These are phyloP conservation scores for Candida labiduridarum DNA, from an alignment of 1,139 yeast species.

Conservation along the genomic window DNA sequence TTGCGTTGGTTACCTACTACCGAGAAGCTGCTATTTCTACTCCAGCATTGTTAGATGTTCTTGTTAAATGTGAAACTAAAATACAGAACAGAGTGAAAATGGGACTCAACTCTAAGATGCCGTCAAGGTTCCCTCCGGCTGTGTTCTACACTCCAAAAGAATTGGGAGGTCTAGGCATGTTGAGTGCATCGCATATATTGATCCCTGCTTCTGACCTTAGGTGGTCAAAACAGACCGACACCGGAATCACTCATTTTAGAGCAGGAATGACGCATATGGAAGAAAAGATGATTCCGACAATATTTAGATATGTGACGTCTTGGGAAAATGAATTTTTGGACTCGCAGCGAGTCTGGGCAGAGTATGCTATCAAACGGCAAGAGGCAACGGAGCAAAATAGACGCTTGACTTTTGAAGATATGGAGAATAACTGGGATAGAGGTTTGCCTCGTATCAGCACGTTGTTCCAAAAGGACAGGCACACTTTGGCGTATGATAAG, in stretches of 20 bases:
- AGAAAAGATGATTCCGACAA: conserved; percentile 84
- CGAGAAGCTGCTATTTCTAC: conserved; percentile 93
- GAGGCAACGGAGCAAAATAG: conserved; percentile 88
- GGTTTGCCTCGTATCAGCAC: conserved; percentile 97
- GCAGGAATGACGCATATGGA: conserved; percentile 90
- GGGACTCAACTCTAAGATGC: conserved; percentile 98
- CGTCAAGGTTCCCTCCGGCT: conserved; percentile 97
- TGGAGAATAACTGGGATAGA: conserved; percentile 94
- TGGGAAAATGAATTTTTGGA: conserved; percentile 98
- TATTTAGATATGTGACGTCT: conserved; percentile 87
- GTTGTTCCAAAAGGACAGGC: conserved; percentile 91
- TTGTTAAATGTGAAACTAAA: conserved; percentile 91
- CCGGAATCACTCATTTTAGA: conserved; percentile 92
- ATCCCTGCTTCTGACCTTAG: conserved; percentile 91
- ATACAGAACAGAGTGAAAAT: conserved; percentile 93
- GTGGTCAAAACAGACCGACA: conserved; percentile 92
- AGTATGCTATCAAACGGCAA: conserved; percentile 85
- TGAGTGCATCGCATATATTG: conserved; percentile 92
- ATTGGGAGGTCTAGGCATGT: conserved; percentile 96
- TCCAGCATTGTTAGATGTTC: conserved; percentile 70
- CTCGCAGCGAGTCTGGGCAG: conserved; percentile 98
- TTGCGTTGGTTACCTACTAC: conserved; percentile 83
- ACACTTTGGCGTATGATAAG: conserved; percentile 91
- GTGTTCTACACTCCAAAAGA: conserved; percentile 98
- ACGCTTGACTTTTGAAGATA: conserved; percentile 86